A percentile compares a stretch with the other conserved stretches of the same genome.
Evolutionary conservation across 2,329 filamentous ascomycete genomes (phyloP).

Genomic region (Penicillium sp.): DNA sequence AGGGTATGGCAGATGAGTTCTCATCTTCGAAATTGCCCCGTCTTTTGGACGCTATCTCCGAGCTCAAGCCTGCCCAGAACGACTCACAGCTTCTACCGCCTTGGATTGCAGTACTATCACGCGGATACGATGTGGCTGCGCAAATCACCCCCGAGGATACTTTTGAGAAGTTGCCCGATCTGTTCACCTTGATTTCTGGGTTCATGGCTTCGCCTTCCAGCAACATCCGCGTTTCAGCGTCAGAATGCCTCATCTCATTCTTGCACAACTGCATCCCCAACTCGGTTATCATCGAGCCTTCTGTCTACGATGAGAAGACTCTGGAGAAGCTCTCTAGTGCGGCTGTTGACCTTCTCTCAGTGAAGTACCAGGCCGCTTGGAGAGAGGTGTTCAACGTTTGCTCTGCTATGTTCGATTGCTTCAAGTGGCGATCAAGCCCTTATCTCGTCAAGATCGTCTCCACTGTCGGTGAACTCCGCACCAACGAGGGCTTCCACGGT

Average conservation of each 20-base stretch:
- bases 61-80: slow-evolving; percentile 84
- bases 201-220: slow-evolving; percentile 85
- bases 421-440: slow-evolving; percentile 80
- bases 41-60: slow-evolving; percentile 84
- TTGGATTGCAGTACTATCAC: slow-evolving; percentile 92
- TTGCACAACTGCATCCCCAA: slow-evolving; percentile 84
- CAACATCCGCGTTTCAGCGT: slow-evolving; percentile 91
- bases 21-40: slow-evolving; percentile 85
- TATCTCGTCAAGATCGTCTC: slow-evolving; percentile 72
- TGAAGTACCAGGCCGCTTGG: slow-evolving; percentile 93
- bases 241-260: slow-evolving; percentile 91
- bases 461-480: slow-evolving; percentile 78
- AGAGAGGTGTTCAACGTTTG: slow-evolving; percentile 89
- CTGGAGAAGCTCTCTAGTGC: slow-evolving; percentile 72
- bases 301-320: slow-evolving; percentile 86
- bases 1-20: slow-evolving; percentile 80
- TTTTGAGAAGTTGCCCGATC: slow-evolving; percentile 79
- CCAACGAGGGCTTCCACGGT: slow-evolving; percentile 81
- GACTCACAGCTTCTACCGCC: slow-evolving; percentile 92
- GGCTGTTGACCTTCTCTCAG: slow-evolving; percentile 70
- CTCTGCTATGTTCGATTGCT: slow-evolving; percentile 76
- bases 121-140: slow-evolving; percentile 89
- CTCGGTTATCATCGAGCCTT: slow-evolving; percentile 78
- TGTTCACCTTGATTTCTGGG: slow-evolving; percentile 73
- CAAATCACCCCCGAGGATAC: slow-evolving; percentile 87